phyloP scores from a whole-genome alignment of 2,329 filamentous ascomycete species.

The Pyrenophora seminiperda region DNA sequence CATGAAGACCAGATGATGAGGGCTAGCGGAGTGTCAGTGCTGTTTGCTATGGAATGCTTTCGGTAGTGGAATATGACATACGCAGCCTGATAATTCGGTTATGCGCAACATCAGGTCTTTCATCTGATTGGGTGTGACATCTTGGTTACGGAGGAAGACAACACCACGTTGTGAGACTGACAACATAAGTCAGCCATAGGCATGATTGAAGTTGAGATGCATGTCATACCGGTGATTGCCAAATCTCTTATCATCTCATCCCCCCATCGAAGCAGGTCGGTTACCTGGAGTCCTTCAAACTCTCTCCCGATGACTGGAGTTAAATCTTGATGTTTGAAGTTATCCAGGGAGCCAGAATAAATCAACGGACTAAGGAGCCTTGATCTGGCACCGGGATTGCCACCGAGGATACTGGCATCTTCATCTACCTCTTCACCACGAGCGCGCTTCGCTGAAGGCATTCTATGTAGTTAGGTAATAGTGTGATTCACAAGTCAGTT shows the following conservation, averaged over 20 bases:
- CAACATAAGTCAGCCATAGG: not conserved
- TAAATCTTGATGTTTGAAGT: conserved; percentile 47
- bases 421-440: conserved; percentile 13
- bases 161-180: conserved; percentile 71
- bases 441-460: conserved; percentile 32
- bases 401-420: conserved; percentile 24
- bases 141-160: conserved; percentile 71
- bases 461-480: conserved; percentile 4
- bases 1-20: conserved; percentile 33
- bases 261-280: conserved; percentile 39
- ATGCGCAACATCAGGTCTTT: conserved; percentile 67
- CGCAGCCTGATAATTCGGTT: conserved; percentile 61
- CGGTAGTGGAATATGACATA: conserved; percentile 54
- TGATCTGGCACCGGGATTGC: conserved; percentile 28
- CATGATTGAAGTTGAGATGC: not conserved
- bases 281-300: conserved; percentile 47
- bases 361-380: conserved; percentile 27
- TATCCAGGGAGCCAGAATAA: conserved; percentile 34
- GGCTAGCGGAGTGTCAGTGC: conserved; percentile 24
- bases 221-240: conserved; percentile 61
- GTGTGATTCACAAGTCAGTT: not conserved
- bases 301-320: conserved; percentile 60
- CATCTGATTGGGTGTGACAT: conserved; percentile 60
- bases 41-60: not conserved
- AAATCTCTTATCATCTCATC: conserved; percentile 49